Base-by-base conservation (phyloP, 345 rosid species). In the Kernera saxatilis region DNA sequence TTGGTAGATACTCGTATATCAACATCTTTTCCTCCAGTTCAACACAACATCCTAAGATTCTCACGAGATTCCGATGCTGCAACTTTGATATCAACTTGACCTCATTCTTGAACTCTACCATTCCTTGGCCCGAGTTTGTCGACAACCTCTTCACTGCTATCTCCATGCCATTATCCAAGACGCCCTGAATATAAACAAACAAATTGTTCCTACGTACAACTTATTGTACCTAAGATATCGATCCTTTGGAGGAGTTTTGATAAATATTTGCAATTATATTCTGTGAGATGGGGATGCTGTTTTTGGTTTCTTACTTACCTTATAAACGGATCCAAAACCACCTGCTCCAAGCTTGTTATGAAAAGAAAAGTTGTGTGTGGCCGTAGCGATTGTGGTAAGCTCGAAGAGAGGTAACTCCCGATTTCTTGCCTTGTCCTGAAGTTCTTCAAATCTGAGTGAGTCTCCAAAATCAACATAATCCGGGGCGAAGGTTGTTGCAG, bases 301-400 rank as follows among this genome's bases (percentile, higher is more conserved):
- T n/a, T n/a, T n/a, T n/a, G n/a, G n/a, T n/a, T n/a, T 53, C 36
- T 71, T 62, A 4, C 70, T 3, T 74, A 83, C 94, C 91, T 85
- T 85, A 22, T 86, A 88, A 39, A 88, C 94, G 2, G 85, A 65
- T 43, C 91, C 94, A n/a, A 88, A 88, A 14, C 95, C 91, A 64
- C 91, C 91, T 50, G 77, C 72, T 63, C 95, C 91, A 35, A 88
- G 94, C 78, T 82, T 86, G 67, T 83, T 84, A 15, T 68, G 56
- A 10, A 52, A 3, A 36, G 84, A 83, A 76, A 88, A 88, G 73
- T 81, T 76, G 46, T 78, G 12, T 0, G 94, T 88, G 2, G 91
- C 91, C 14, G 68, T 58, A 21, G 72, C 78, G 15, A 86, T 79
- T 9, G 59, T 55, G 74, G 61, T 65, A 0, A 83, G 62, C 59